Percentiles rank a stretch among this genome's conserved stretches.
Evolutionary conservation across 768 basidiomycete genomes (phyloP).

Genomic region (Boletus subparvulus): DNA sequence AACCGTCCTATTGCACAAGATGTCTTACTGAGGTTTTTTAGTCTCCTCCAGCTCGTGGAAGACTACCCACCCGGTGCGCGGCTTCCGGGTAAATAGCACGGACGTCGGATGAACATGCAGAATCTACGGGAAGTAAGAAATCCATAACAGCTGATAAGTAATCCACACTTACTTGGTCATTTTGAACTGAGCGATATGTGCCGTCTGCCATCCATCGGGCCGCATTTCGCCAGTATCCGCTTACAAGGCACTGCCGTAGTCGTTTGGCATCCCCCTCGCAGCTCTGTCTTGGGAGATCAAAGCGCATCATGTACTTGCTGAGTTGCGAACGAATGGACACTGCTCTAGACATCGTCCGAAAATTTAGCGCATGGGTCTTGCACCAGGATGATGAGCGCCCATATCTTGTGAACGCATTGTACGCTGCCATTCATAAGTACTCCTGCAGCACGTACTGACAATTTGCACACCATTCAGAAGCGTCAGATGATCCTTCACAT

Average conservation of each 20-base stretch:
- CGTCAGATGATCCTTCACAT: conserved; percentile 84
- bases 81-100: conserved; percentile 89
- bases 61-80: conserved; percentile 89
- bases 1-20: neutral
- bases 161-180: conserved; percentile 62
- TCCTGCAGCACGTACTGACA: neutral
- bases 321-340: conserved; percentile 94
- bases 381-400: conserved; percentile 91
- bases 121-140: conserved; percentile 44
- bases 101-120: conserved; percentile 93
- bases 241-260: conserved; percentile 84
- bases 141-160: neutral
- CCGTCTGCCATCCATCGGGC: conserved; percentile 92
- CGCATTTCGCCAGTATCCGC: conserved; percentile 92
- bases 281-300: conserved; percentile 76
- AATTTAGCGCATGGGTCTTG: conserved; percentile 87
- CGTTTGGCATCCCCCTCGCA: conserved; percentile 87
- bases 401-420: conserved; percentile 87
- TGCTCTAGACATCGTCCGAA: conserved; percentile 90
- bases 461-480: conserved; percentile 73
- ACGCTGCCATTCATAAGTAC: conserved; percentile 52
- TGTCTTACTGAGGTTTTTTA: conserved; percentile 81
- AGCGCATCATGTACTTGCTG: conserved; percentile 92
- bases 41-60: conserved; percentile 98
- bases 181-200: conserved; percentile 86